These are phyloP conservation scores for Kodamaea plutei DNA, from an alignment of 1,139 yeast genomes.

Conservation along the genomic window DNA sequence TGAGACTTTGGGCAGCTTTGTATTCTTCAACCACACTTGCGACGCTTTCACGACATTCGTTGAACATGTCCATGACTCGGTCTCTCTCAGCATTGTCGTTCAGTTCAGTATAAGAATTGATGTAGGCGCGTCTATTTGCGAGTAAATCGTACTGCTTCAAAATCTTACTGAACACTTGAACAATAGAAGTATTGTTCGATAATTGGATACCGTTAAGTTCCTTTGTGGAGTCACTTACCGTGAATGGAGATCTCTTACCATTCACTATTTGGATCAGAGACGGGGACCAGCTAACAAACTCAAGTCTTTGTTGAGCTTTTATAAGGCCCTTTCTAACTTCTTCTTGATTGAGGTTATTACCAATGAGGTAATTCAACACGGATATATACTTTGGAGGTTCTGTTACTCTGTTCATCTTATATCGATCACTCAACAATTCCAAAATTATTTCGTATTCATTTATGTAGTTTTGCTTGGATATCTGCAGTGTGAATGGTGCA, in stretches of 20 bases:
- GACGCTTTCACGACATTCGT: constrained; percentile 73
- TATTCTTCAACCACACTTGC: constrained; percentile 71
- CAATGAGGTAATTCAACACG: constrained; percentile 72
- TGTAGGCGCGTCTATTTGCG: constrained; percentile 77
- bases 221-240: constrained; percentile 12
- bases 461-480: constrained; percentile 49
- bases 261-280: constrained; percentile 75
- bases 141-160: constrained; percentile 76
- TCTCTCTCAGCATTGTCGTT: constrained; percentile 42
- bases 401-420: constrained; percentile 63
- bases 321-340: constrained; percentile 79
- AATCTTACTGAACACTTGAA: constrained; percentile 60
- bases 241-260: constrained; percentile 67
- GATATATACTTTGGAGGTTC: constrained; percentile 56
- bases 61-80: constrained; percentile 67
- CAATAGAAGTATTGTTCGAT: constrained; percentile 72
- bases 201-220: constrained; percentile 59
- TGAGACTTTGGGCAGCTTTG: constrained; percentile 50
- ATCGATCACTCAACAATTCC: constrained; percentile 74
- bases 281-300: constrained; percentile 86
- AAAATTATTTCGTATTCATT: constrained; percentile 84
- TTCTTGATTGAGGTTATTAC: constrained; percentile 56
- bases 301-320: constrained; percentile 72
- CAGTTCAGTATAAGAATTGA: constrained; percentile 66
- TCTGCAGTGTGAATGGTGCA: constrained; percentile 70